Evolutionary conservation across 2,329 filamentous ascomycete genomes (phyloP).

Genomic region (Juglanconis oblonga): DNA sequence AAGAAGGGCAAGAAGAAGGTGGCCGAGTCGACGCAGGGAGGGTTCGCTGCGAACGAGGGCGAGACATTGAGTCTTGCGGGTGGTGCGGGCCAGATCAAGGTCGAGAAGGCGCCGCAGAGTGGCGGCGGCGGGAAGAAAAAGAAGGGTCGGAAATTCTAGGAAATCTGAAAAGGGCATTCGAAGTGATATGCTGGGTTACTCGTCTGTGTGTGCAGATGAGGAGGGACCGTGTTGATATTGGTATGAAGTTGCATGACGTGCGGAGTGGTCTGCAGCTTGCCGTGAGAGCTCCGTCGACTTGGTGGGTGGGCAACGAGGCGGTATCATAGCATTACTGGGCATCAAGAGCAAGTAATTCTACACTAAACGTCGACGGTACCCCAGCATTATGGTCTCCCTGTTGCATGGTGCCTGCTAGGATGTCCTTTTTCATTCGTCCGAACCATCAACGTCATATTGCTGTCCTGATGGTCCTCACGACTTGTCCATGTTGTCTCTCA

Average conservation of each 20-base stretch:
- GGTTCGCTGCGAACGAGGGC: slow-evolving; percentile 70
- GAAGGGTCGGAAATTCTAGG: slow-evolving; percentile 5
- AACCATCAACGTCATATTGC: background rate
- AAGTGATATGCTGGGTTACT: background rate
- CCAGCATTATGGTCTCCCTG: background rate
- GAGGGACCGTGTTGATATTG: background rate
- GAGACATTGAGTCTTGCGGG: slow-evolving; percentile 63
- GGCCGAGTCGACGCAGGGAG: slow-evolving; percentile 79
- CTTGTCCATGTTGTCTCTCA: background rate
- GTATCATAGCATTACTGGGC: background rate
- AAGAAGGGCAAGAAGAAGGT: slow-evolving; percentile 88
- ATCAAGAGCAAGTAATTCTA: background rate
- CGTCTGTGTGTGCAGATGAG: background rate
- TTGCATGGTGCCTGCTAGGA: background rate
- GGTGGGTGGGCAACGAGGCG: background rate
- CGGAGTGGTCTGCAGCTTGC: background rate
- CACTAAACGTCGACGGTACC: background rate
- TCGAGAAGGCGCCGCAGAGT: slow-evolving; percentile 52
- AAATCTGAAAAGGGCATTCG: background rate
- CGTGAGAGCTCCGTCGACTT: background rate
- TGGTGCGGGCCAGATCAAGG: slow-evolving; percentile 60
- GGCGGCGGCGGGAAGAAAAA: slow-evolving; percentile 15
- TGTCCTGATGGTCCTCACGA: background rate
- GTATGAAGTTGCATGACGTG: background rate
- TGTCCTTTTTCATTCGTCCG: background rate